Evolutionary conservation across 2,329 filamentous ascomycete species (phyloP).

Genomic region (Herpotrichia juniperi): DNA sequence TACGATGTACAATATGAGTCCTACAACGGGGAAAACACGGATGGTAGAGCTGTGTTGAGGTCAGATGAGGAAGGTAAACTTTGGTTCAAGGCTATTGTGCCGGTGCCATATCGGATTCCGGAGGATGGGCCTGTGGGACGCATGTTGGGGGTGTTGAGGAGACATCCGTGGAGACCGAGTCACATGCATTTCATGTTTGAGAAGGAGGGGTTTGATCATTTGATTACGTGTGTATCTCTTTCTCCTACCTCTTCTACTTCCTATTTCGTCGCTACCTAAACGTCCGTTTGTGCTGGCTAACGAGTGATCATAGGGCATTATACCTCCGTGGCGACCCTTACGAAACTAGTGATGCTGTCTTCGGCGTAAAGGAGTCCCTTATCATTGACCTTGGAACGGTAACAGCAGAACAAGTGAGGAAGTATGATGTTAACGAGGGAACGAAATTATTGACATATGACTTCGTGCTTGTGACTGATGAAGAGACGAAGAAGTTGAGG

Average conservation of each 20-base stretch:
- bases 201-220: slow-evolving; percentile 62
- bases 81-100: slow-evolving; percentile 85
- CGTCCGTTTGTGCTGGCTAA: not conserved
- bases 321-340: slow-evolving; percentile 81
- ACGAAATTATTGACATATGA: slow-evolving; percentile 71
- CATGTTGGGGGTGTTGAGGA: slow-evolving; percentile 32
- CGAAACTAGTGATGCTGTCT: slow-evolving; percentile 83
- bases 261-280: not conserved
- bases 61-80: slow-evolving; percentile 76
- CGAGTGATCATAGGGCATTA: slow-evolving; percentile 62
- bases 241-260: not conserved
- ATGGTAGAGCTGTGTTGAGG: slow-evolving; percentile 73
- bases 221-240: slow-evolving; percentile 73
- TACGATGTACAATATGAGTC: slow-evolving; percentile 81
- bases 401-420: slow-evolving; percentile 29
- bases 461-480: slow-evolving; percentile 76
- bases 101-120: slow-evolving; percentile 85
- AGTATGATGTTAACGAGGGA: slow-evolving; percentile 66
- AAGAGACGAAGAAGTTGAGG: slow-evolving; percentile 70
- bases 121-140: slow-evolving; percentile 74
- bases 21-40: slow-evolving; percentile 60
- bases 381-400: slow-evolving; percentile 47
- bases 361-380: slow-evolving; percentile 83
- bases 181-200: slow-evolving; percentile 70
- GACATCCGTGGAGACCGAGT: slow-evolving; percentile 45